Evolutionary conservation across 177 flowering plant species (phyloP), one percentile per base, ranked within the genome.

Genomic region (Vitis hybrid): DNA sequence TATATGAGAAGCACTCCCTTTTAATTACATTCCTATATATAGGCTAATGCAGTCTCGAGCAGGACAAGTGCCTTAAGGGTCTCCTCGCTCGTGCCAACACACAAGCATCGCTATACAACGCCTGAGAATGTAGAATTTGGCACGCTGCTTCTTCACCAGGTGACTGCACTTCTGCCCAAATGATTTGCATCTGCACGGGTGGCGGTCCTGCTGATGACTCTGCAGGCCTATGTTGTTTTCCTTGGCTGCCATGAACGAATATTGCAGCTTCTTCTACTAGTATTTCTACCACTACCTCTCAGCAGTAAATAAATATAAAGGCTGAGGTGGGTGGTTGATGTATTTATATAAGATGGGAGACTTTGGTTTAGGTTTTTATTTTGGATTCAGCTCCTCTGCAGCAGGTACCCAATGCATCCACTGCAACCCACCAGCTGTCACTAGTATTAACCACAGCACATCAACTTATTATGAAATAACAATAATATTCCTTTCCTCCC

Each of bases 101-200:
- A 86, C 73, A 7, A 86, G 84, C 82, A 86, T 80, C 3, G 83
- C 84, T 5, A 86, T 76, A 79, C 89, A 86, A 2, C 87, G 84
- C 17, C 87, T 72, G 64, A 86, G 75, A 60, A 86, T 84, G 77
- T 86, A 86, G 78, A 86, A 84, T 54, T 82, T 84, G 23, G 88
- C 80, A 9, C 86, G 34, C 74, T 86, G 87, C 79, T 80, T 86
- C 85, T 84, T 86, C 60, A 83, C 88, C 51, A 80, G 4, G 55
- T 82, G 80, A 56, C 80, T 78, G 79, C 89, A 86, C 69, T 81
- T 86, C 76, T 84, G 69, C 3, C 86, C 81, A 23, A 86, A 82
- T 0, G 89, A 79, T 62, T 67, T 78, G 76, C 85, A 76, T 62
- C 69, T 78, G 76, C 85, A 76, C 6, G 81, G 72, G 2, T 68